Evolutionary conservation across 129 eudicot genomes (phyloP).

Genomic region (Apium graveolens): DNA sequence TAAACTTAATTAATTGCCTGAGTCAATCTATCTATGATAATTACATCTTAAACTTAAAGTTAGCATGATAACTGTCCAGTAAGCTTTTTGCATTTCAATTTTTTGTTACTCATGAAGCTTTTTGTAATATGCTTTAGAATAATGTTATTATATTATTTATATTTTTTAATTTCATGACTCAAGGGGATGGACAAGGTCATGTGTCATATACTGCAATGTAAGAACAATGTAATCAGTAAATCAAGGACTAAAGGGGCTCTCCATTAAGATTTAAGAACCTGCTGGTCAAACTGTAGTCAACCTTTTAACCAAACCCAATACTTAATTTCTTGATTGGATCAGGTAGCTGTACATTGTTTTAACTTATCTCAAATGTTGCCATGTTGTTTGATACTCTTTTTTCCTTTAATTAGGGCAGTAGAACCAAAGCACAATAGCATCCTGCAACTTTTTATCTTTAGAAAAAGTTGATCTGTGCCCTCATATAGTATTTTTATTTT

Average conservation of each 20-base stretch:
- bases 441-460: neutral
- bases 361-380: conserved; percentile 5
- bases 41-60: neutral
- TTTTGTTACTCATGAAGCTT: neutral
- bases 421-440: neutral
- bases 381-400: neutral
- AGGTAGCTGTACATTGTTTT: neutral
- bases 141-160: neutral
- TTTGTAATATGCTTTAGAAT: neutral
- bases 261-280: neutral
- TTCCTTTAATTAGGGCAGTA: neutral
- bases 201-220: neutral
- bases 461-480: neutral
- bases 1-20: too few species aligned
- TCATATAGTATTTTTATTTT: neutral
- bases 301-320: conserved; percentile 1
- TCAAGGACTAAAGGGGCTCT: neutral
- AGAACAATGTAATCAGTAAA: neutral
- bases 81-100: neutral
- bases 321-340: neutral
- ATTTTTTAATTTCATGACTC: neutral
- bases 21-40: neutral
- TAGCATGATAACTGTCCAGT: neutral
- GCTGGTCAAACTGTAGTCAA: neutral
- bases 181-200: neutral